These are phyloP conservation scores for Macrophomina tecta DNA, from an alignment of 2,329 filamentous ascomycete genomes.

Conservation along the genomic window DNA sequence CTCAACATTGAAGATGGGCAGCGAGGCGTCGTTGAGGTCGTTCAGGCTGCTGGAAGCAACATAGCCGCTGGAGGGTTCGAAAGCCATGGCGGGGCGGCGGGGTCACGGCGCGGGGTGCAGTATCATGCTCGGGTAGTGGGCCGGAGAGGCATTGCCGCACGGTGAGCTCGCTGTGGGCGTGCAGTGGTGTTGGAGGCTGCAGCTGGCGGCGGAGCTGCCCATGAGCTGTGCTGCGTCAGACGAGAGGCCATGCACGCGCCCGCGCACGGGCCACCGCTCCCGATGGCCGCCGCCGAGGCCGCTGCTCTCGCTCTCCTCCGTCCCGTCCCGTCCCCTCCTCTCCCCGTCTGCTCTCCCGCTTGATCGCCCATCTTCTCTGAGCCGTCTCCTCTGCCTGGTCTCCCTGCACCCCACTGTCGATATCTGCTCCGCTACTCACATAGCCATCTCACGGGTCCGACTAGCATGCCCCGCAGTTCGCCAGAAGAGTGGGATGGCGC, in stretches of 20 bases:
- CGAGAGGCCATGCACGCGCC: neutral
- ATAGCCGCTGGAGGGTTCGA: constrained; percentile 75
- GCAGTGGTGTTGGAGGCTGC: neutral
- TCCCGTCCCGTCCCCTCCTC: no score
- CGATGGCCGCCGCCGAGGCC: neutral
- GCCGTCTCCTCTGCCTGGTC: no score
- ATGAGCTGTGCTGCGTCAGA: neutral
- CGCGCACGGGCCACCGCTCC: neutral
- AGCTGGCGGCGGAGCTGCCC: neutral
- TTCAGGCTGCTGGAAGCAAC: constrained; percentile 68
- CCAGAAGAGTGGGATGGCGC: constrained; percentile 18
- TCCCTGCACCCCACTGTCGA: no score
- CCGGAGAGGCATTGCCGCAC: neutral
- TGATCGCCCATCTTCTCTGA: no score
- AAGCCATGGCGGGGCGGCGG: constrained; percentile 61
- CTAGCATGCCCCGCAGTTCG: neutral
- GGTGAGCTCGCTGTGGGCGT: neutral
- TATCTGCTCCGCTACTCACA: no score
- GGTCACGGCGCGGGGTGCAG: neutral
- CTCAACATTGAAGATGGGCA: constrained; percentile 95
- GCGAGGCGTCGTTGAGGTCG: constrained; percentile 64
- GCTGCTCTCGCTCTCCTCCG: no score
- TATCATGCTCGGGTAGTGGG: neutral
- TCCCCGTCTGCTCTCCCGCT: no score
- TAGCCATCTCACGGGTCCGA: no score